Evolutionary conservation across 2,329 filamentous ascomycete genomes (phyloP).

Genomic region (Pestalotiopsis sp.): DNA sequence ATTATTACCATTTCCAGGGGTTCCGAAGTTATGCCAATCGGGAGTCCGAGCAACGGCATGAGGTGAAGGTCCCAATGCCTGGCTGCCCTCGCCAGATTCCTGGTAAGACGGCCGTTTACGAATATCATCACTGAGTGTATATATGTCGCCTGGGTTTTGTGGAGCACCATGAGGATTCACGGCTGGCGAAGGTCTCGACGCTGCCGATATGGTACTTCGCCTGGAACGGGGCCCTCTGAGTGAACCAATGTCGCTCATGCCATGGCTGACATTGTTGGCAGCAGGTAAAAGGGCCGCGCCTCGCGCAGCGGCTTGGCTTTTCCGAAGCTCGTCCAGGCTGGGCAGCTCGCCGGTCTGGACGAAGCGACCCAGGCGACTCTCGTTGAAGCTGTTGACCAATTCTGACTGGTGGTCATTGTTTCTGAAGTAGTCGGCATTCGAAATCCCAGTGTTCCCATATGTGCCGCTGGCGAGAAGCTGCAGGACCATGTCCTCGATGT

Average conservation of each 20-base stretch:
- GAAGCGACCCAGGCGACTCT: slow-evolving; percentile 31
- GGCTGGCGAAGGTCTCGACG: slow-evolving; percentile 18
- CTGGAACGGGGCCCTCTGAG: slow-evolving; percentile 13
- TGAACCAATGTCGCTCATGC: background rate
- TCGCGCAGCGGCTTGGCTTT: background rate
- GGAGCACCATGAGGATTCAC: slow-evolving; percentile 32
- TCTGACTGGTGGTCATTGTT: slow-evolving; percentile 34
- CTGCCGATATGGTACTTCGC: slow-evolving; percentile 20
- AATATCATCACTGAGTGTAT: slow-evolving; percentile 31
- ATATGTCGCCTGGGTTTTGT: slow-evolving; percentile 33
- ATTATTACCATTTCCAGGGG: background rate
- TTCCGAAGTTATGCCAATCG: background rate
- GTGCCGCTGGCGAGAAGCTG: slow-evolving; percentile 29
- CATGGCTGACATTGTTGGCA: background rate
- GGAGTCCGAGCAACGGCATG: slow-evolving; percentile 12
- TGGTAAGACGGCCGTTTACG: slow-evolving; percentile 24
- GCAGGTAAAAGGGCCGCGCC: background rate
- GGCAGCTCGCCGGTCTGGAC: slow-evolving; percentile 29
- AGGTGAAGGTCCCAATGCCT: slow-evolving; percentile 18
- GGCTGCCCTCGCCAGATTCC: slow-evolving; percentile 17
- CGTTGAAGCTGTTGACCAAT: slow-evolving; percentile 31
- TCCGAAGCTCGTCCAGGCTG: slow-evolving; percentile 18
- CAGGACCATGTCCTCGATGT: slow-evolving; percentile 31
- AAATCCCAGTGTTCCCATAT: slow-evolving; percentile 27
- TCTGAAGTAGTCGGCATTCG: slow-evolving; percentile 31